These are phyloP conservation scores for Cordyceps cicadae DNA, from an alignment of 2,329 filamentous ascomycete genomes.

Conservation along the genomic window DNA sequence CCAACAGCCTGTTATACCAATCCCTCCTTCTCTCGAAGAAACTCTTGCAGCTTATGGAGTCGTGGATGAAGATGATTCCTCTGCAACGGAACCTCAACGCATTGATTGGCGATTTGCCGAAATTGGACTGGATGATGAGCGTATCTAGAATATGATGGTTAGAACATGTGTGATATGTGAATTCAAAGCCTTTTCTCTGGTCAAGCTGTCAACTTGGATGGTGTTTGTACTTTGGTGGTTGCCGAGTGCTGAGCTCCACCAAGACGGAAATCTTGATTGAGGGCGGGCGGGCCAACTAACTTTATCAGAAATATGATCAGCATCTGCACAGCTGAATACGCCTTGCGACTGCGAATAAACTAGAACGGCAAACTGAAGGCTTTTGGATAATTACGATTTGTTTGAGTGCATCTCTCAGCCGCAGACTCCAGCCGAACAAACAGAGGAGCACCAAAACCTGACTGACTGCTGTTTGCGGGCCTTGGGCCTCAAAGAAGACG, in stretches of 20 bases:
- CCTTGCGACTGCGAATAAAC: not conserved
- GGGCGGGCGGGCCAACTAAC: not conserved
- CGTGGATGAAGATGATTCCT: too few relatives aligned
- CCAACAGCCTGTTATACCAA: too few relatives aligned
- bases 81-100: too few relatives aligned
- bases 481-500: not conserved
- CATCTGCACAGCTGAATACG: not conserved
- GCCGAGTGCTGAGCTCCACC: not conserved
- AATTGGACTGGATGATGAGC: not conserved
- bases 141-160: not conserved
- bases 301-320: not conserved
- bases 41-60: too few relatives aligned
- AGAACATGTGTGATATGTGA: too few relatives aligned
- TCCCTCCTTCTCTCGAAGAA: too few relatives aligned
- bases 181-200: too few relatives aligned
- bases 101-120: not conserved
- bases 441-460: not conserved
- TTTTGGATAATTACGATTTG: not conserved
- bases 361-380: not conserved
- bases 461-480: not conserved
- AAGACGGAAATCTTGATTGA: not conserved
- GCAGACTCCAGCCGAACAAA: not conserved
- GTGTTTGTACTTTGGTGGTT: not conserved
- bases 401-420: not conserved
- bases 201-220: not conserved